Evolutionary conservation across 2,329 filamentous ascomycete species (phyloP).

Genomic region (Colletotrichum magnum): DNA sequence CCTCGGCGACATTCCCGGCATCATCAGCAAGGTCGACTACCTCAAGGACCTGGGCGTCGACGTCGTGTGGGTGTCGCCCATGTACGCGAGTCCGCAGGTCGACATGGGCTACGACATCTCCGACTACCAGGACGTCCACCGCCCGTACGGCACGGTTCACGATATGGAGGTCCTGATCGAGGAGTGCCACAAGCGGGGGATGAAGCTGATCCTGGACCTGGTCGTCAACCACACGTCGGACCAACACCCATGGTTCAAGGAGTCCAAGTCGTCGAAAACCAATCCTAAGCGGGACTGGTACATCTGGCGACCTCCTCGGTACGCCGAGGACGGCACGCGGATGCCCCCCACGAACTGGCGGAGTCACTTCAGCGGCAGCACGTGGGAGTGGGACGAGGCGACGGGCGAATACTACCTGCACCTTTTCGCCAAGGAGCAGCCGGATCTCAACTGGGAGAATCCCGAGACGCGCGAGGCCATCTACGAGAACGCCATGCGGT

Average conservation of each 20-base stretch:
- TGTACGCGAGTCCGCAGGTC: conserved; percentile 74
- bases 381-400: conserved; percentile 80
- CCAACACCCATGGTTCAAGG: conserved; percentile 79
- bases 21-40: conserved; percentile 74
- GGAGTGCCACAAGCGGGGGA: conserved; percentile 72
- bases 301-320: conserved; percentile 68
- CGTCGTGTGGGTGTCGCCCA: conserved; percentile 77
- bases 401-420: conserved; percentile 84
- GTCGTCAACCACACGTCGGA: conserved; percentile 85
- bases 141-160: conserved; percentile 75
- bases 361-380: conserved; percentile 72
- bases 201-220: conserved; percentile 81
- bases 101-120: conserved; percentile 81
- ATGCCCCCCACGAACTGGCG: conserved; percentile 84
- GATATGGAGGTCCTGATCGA: conserved; percentile 75
- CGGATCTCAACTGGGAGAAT: conserved; percentile 90
- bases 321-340: conserved; percentile 69
- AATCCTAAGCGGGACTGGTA: conserved; percentile 80
- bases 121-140: conserved; percentile 76
- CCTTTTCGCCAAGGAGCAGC: conserved; percentile 82
- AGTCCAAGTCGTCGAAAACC: conserved; percentile 72
- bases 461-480: conserved; percentile 76
- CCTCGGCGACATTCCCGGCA: conserved; percentile 74
- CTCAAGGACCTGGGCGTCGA: conserved; percentile 73
- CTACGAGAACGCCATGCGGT: conserved; percentile 79